Base-by-base conservation (phyloP, 495 filamentous ascomycete species). In the Evansstolkia leycettana region DNA sequence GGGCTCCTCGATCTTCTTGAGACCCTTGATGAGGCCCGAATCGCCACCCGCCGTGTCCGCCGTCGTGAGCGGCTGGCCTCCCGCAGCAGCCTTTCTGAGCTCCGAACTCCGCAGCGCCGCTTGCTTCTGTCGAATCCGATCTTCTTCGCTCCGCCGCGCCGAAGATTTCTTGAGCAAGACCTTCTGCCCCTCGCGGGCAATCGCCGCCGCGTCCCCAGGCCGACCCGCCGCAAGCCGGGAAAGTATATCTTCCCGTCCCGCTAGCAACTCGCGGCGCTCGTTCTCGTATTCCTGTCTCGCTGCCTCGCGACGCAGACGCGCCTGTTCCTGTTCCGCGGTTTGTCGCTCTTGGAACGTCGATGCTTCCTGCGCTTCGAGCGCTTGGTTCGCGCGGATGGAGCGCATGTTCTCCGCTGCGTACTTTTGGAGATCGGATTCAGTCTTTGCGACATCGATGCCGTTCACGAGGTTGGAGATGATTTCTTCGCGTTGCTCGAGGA, bases 401-500 rank as follows among this genome's bases (percentile, higher is more conserved):
- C 61, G 48, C 38, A 68, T 62, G 58, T 93, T 83, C 28, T 74
- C 74, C 31, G 77, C 65, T 42, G 75, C 64, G 46, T 84, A 93
- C 34, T 58, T 61, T 30, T 69, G 54, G 23, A 96, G 69, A 36
- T 73, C 70, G 28, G 65, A 56, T 62, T 93, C 82, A 0, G 87
- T 76, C 34, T 75, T 75, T 5, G 69, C 69, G 0, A 81, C 67
- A 23, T 85, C 80, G 33, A 65, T 73, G 12, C 81, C 75, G 31
- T 72, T 64, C 8, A 94, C 78, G 1, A 99, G 70, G 47, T 92
- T 88, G 55, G 87, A 87, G 13, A 86, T 87, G 33, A 92, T 72
- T 41, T 82, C 75, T 63, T 99, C 90, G 17, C 94, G 83, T 45
- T 83, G 76, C 57, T 96, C 85, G 17, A 96, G 75, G 62, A 96